Evolutionary conservation across 1,139 yeast species (phyloP), one percentile per base, ranked within the genome.

Genomic region (Maudiozyma humilis): DNA sequence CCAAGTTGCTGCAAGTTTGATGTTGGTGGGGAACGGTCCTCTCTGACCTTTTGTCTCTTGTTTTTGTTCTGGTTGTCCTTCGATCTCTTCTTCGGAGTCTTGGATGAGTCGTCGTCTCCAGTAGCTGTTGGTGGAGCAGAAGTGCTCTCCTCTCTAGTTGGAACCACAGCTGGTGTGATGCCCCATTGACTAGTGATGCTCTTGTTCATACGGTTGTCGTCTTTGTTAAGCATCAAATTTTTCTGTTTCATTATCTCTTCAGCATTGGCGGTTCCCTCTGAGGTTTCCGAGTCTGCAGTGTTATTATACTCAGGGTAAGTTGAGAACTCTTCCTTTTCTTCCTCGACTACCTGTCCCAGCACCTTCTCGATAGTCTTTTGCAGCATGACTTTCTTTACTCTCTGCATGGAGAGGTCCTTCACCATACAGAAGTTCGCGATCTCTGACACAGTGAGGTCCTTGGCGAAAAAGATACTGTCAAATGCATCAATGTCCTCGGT

Each of bases 1-100:
- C 99, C 99, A 17, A 91, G 68, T 36, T 87, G 78, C 4, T 85
- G 71, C 27, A 91, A 67, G 5, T 79, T 75, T 0, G 78, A 64
- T 2, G 68, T 62, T n/a, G 95, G 94, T 3, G 93, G 87, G 0
- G 81, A 66, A 60, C 87, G 74, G 52, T 82, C 86, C 53, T 69
- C 67, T 54, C 66, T 66, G 45, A 64, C 56, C 55, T 68, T 66
- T 34, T 55, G 60, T 37, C 63, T 63, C 53, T 66, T 66, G 41
- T 59, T 47, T 36, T 53, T 57, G 14, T 41, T 43, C 18, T 52
- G 48, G 10, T 63, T 51, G 8, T 66, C 71, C 50, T 47, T 56
- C 2, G 59, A 53, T 25, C 54, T 33, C 23, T 37, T 42, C 2
- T 53, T 48, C 3, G 47, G 51, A n/a, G 29, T 13, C 17, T 47